phyloP scores from a whole-genome alignment of 257 asterid genomes.

The Ilex asprella region DNA sequence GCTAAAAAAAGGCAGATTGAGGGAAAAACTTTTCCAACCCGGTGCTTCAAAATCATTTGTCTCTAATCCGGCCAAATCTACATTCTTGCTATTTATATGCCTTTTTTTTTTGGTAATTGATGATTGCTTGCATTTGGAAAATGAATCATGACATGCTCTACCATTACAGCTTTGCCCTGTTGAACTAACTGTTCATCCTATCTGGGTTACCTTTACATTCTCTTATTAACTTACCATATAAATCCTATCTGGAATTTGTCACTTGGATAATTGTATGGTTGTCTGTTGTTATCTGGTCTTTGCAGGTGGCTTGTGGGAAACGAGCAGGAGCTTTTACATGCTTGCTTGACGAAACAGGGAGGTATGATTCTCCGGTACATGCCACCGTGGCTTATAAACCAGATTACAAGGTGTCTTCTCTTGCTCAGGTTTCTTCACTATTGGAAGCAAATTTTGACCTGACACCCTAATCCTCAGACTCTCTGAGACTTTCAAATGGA shows the following conservation, averaged over 20 bases:
- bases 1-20: no score
- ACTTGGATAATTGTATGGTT: not conserved
- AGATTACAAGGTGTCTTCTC: slow-evolving; percentile 76
- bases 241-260: no score
- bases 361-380: slow-evolving; percentile 62
- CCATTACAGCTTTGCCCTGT: no score
- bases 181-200: no score
- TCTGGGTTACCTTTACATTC: no score
- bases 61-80: no score
- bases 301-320: slow-evolving; percentile 91
- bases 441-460: slow-evolving; percentile 58
- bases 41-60: no score
- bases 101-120: no score
- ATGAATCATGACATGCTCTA: no score
- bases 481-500: not conserved
- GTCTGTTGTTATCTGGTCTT: not conserved
- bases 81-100: no score
- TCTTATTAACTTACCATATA: not conserved
- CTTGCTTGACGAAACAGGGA: slow-evolving; percentile 92
- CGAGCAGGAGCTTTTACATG: slow-evolving; percentile 78
- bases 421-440: slow-evolving; percentile 47
- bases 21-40: no score
- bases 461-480: slow-evolving; percentile 25
- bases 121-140: no score
- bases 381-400: slow-evolving; percentile 53